Evolutionary conservation across 1,139 yeast genomes (phyloP).

Genomic region (Candida dubliniensis): DNA sequence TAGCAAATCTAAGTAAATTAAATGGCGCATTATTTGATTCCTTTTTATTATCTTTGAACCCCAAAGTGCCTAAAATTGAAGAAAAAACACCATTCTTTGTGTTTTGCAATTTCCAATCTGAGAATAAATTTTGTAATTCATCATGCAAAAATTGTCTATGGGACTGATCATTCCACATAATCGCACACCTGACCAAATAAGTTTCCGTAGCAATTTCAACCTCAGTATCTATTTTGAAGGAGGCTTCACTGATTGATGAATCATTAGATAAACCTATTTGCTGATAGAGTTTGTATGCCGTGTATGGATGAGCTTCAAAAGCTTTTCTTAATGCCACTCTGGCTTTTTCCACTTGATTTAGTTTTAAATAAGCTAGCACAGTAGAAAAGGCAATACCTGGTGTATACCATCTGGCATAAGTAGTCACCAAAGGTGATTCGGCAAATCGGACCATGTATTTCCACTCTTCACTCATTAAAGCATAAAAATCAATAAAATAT

Average conservation of each 20-base stretch:
- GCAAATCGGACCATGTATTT: slow-evolving; percentile 59
- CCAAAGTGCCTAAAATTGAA: slow-evolving; percentile 19
- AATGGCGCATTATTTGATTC: slow-evolving; percentile 43
- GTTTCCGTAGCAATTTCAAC: slow-evolving; percentile 46
- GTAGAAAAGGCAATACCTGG: slow-evolving; percentile 72
- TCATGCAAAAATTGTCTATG: slow-evolving; percentile 50
- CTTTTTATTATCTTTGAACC: slow-evolving; percentile 4
- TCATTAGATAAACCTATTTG: slow-evolving; percentile 29
- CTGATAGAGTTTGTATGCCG: slow-evolving; percentile 53
- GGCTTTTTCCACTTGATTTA: slow-evolving; percentile 46
- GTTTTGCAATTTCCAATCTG: slow-evolving; percentile 4
- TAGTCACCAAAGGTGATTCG: slow-evolving; percentile 53
- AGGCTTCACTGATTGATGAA: slow-evolving; percentile 25
- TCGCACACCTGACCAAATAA: slow-evolving; percentile 50
- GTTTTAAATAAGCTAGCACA: slow-evolving; percentile 56
- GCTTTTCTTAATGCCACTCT: slow-evolving; percentile 48
- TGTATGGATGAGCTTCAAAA: slow-evolving; percentile 56
- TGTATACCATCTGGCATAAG: slow-evolving; percentile 67
- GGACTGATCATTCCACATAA: slow-evolving; percentile 49
- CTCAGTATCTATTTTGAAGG: slow-evolving; percentile 25
- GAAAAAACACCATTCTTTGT: slow-evolving; percentile 8
- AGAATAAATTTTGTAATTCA: slow-evolving; percentile 21
- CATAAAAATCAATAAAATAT: slow-evolving; percentile 78
- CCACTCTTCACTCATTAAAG: slow-evolving; percentile 66
- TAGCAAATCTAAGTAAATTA: slow-evolving; percentile 64